phyloP scores from a whole-genome alignment of 176 grass and related monocot genomes.

The Carex myosuroides region DNA sequence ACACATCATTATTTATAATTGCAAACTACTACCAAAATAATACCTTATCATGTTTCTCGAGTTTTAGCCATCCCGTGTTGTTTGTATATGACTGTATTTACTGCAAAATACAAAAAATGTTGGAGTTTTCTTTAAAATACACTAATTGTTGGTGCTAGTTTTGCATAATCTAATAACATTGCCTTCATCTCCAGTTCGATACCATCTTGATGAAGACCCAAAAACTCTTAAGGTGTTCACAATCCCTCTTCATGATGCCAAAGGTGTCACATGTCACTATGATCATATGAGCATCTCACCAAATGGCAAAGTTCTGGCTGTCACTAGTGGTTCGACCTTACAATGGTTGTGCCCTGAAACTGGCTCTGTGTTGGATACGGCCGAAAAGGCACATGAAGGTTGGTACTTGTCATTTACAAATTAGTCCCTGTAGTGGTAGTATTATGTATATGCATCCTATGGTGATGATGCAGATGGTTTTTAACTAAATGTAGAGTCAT shows the following conservation, averaged over 20 bases:
- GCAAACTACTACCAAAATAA: background rate
- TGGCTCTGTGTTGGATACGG: constrained; percentile 78
- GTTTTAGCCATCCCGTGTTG: background rate
- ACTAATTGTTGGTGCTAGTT: background rate
- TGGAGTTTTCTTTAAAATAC: background rate
- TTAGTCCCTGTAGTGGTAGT: background rate
- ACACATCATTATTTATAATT: background rate
- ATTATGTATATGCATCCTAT: background rate
- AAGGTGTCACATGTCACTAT: constrained; percentile 60
- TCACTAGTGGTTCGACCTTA: constrained; percentile 56
- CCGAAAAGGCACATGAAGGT: constrained; percentile 90
- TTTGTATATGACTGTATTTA: background rate
- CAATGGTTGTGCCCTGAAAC: constrained; percentile 84
- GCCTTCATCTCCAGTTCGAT: constrained; percentile 56
- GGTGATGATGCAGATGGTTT: background rate
- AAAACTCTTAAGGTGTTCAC: constrained; percentile 77
- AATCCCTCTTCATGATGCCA: constrained; percentile 71
- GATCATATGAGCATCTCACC: constrained; percentile 79
- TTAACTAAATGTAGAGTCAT: background rate
- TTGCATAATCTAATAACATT: constrained; percentile 10
- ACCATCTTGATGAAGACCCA: constrained; percentile 96
- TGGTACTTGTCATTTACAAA: constrained; percentile 23
- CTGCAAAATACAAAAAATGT: background rate
- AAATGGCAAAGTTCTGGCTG: constrained; percentile 65
- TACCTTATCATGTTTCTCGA: background rate